phyloP scores from a whole-genome alignment of 1,284 basidiomycete genomes.

The Puccinia brachypodii region DNA sequence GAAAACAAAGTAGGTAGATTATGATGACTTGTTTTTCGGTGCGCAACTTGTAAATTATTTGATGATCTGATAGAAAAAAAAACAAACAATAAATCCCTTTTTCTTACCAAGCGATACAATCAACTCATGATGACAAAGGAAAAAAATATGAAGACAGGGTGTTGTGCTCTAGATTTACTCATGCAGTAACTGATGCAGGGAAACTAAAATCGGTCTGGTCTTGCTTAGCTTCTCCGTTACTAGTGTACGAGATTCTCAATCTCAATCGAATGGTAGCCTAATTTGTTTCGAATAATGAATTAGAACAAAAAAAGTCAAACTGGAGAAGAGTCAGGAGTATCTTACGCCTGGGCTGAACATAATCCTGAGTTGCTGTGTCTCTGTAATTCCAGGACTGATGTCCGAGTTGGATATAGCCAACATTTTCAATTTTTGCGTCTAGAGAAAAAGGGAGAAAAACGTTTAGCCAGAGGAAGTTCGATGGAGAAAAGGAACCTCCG shows the following conservation, averaged over 20 bases:
- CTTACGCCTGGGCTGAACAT: slow-evolving; percentile 81
- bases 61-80: neutral
- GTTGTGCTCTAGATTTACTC: neutral
- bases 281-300: neutral
- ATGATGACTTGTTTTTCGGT: no score
- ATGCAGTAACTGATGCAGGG: slow-evolving; percentile 70
- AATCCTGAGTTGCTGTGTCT: slow-evolving; percentile 94
- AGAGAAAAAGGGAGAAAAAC: slow-evolving; percentile 22
- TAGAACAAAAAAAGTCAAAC: neutral
- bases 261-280: slow-evolving; percentile 81
- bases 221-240: slow-evolving; percentile 70
- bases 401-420: slow-evolving; percentile 87
- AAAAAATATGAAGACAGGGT: neutral
- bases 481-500: no score
- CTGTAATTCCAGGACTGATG: slow-evolving; percentile 72
- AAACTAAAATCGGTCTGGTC: slow-evolving; percentile 96
- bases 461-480: neutral
- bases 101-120: slow-evolving; percentile 28
- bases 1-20: no score
- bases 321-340: slow-evolving; percentile 50
- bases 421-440: slow-evolving; percentile 99
- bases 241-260: slow-evolving; percentile 75
- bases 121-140: neutral
- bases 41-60: neutral
- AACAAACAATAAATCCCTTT: neutral